Conservation (phyloP, 169 alveolate genomes). For the Eimeria maxima region DNA sequence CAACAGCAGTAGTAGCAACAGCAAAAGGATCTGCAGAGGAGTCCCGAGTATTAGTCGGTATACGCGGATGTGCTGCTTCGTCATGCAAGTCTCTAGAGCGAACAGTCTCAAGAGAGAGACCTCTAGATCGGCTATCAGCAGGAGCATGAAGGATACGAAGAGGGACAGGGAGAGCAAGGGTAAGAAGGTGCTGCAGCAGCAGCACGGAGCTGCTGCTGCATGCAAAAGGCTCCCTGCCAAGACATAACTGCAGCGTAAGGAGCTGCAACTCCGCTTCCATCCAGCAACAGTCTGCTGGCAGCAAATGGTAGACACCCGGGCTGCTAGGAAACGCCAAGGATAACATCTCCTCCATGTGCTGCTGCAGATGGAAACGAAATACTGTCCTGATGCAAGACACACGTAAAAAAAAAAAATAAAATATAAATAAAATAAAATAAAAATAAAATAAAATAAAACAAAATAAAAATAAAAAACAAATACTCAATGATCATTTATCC, state of each 20-base stretch:
- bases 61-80: not conserved
- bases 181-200: constrained; percentile 86
- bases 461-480: no score
- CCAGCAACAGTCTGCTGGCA: constrained; percentile 86
- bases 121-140: not conserved
- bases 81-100: not conserved
- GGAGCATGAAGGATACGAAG: not conserved
- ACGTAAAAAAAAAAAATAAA: not conserved
- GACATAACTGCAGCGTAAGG: constrained; percentile 87
- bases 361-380: constrained; percentile 83
- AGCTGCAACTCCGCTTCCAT: constrained; percentile 85
- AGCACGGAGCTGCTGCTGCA: constrained; percentile 83
- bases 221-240: constrained; percentile 85
- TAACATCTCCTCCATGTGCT: constrained; percentile 75
- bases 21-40: constrained; percentile 12
- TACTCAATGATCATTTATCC: no score
- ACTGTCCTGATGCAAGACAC: constrained; percentile 59
- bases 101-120: not conserved
- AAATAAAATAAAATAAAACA: no score
- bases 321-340: constrained; percentile 79
- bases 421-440: no score
- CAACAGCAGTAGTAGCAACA: constrained; percentile 65
- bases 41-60: not conserved
- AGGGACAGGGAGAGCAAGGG: constrained; percentile 84
- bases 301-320: constrained; percentile 82